Conservation (phyloP, 805 yeast species). For the Starmerella asiatica region DNA sequence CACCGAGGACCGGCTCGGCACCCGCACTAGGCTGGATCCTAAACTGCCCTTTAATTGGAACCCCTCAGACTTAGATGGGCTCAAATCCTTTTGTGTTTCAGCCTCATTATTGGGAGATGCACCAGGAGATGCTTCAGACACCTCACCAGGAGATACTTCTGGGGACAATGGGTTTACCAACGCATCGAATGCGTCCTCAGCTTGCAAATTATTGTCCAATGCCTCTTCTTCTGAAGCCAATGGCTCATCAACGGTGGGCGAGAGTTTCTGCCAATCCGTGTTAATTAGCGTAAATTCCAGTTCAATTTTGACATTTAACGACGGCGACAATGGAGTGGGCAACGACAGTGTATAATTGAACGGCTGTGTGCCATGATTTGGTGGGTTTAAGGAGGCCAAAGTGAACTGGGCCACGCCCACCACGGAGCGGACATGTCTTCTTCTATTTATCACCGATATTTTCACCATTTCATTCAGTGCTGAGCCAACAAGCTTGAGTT, state of each 20-base stretch:
- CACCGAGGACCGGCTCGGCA: not conserved
- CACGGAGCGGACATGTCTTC: constrained; percentile 18
- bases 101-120: too few species aligned
- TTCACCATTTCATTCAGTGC: constrained; percentile 5
- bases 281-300: constrained; percentile 5
- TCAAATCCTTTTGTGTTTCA: too few species aligned
- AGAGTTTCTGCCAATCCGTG: not conserved
- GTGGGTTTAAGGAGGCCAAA: constrained; percentile 9
- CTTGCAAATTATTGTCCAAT: not conserved
- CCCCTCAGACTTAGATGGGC: too few species aligned
- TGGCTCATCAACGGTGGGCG: not conserved
- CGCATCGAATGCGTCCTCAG: not conserved
- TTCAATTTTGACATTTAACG: constrained; percentile 18
- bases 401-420: constrained; percentile 17
- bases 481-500: constrained; percentile 9
- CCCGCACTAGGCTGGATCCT: not conserved
- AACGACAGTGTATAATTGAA: constrained; percentile 12
- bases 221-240: not conserved
- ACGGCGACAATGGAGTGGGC: constrained; percentile 14
- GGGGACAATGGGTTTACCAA: not conserved
- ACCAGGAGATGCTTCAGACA: not conserved
- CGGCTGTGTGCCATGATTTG: constrained; percentile 1
- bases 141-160: not conserved
- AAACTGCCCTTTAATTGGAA: not conserved
- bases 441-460: constrained; percentile 16